Conservation (phyloP, 2,329 filamentous ascomycete species). For the Aureobasidium mangrovei region DNA sequence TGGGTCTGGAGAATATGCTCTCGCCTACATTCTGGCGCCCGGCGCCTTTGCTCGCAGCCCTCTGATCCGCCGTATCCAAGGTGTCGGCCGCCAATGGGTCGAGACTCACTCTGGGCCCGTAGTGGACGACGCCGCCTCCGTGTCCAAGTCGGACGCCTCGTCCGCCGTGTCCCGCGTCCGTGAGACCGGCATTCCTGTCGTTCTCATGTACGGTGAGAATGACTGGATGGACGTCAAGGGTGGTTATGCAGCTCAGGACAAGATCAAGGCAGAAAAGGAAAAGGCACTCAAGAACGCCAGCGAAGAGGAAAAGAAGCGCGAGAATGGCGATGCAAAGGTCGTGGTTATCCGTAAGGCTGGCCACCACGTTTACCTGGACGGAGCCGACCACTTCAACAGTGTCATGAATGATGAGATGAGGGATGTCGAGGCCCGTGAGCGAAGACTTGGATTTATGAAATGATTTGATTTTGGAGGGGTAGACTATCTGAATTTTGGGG, state of each 20-base stretch:
- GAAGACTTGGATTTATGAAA: slow-evolving; percentile 18
- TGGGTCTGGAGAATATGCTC: slow-evolving; percentile 86
- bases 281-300: slow-evolving; percentile 54
- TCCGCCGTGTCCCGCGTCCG: slow-evolving; percentile 24
- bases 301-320: slow-evolving; percentile 57
- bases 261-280: slow-evolving; percentile 59
- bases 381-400: slow-evolving; percentile 60
- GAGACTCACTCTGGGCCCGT: slow-evolving; percentile 23
- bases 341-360: slow-evolving; percentile 64
- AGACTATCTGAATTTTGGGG: no score
- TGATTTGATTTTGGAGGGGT: not conserved
- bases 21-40: slow-evolving; percentile 86
- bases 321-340: slow-evolving; percentile 77
- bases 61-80: slow-evolving; percentile 76
- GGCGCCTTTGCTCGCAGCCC: slow-evolving; percentile 86
- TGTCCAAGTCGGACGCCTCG: slow-evolving; percentile 13
- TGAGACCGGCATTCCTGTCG: slow-evolving; percentile 66
- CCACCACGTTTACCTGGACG: slow-evolving; percentile 65
- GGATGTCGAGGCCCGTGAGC: slow-evolving; percentile 43
- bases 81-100: slow-evolving; percentile 66
- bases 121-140: slow-evolving; percentile 20
- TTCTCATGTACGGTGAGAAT: slow-evolving; percentile 94
- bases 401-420: slow-evolving; percentile 58
- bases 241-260: slow-evolving; percentile 70
- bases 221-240: slow-evolving; percentile 98